These are phyloP conservation scores for Boletus eberwhitei DNA, from an alignment of 768 basidiomycete genomes.

Conservation along the genomic window DNA sequence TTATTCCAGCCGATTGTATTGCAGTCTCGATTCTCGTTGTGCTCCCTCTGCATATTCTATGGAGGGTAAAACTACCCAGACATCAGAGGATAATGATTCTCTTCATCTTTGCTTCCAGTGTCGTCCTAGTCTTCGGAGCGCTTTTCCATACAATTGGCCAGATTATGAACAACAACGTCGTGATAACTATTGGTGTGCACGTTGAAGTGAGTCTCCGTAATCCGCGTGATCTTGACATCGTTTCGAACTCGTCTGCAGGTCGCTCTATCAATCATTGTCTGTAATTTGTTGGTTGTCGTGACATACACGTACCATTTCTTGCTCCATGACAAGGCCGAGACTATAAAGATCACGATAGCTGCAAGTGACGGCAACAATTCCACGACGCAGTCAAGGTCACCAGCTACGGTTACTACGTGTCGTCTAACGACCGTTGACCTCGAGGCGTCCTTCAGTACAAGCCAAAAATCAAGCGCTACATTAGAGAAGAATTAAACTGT, in stretches of 20 bases:
- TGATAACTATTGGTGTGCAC: not conserved
- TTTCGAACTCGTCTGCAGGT: not conserved
- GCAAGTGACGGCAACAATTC: slow-evolving; percentile 2
- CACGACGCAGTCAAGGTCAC: not conserved
- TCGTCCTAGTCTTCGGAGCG: slow-evolving; percentile 7
- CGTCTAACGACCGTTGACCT: slow-evolving; percentile 7
- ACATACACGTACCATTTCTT: slow-evolving; percentile 7
- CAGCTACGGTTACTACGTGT: not conserved
- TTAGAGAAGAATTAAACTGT: not conserved
- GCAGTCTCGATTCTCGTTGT: slow-evolving; percentile 4
- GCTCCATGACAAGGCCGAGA: not conserved
- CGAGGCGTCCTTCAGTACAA: not conserved
- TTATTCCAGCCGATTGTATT: slow-evolving; percentile 6
- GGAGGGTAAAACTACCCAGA: slow-evolving; percentile 14
- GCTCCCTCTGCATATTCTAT: slow-evolving; percentile 12
- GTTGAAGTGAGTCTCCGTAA: not conserved
- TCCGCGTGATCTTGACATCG: not conserved
- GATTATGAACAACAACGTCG: not conserved
- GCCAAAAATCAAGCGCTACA: no score
- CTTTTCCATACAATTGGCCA: not conserved
- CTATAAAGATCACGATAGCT: not conserved
- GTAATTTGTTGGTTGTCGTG: slow-evolving; percentile 11
- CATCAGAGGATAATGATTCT: slow-evolving; percentile 9
- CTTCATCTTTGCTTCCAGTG: slow-evolving; percentile 5
- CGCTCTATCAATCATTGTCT: slow-evolving; percentile 5